Conservation (phyloP, 805 yeast species). For the Wickerhamomyces xylosicus region DNA sequence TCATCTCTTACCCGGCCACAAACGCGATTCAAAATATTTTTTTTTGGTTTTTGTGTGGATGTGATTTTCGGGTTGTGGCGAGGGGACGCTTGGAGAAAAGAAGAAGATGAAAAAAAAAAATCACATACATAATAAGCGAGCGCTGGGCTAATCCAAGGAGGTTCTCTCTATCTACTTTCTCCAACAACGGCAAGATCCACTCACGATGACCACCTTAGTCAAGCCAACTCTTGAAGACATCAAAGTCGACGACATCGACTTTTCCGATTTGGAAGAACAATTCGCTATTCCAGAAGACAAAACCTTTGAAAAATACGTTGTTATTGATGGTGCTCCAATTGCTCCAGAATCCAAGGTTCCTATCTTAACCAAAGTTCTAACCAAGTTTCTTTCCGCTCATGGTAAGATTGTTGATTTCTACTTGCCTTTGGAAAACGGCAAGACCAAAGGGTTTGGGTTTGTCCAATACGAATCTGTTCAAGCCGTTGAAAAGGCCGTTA, state of each 20-base stretch:
- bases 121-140: neutral
- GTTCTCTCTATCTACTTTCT: too few species aligned
- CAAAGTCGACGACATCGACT: conserved; percentile 60
- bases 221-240: conserved; percentile 34
- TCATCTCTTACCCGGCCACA: too few species aligned
- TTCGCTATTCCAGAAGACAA: conserved; percentile 51
- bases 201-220: conserved; percentile 13
- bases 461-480: conserved; percentile 65
- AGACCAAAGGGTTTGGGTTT: conserved; percentile 79
- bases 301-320: conserved; percentile 66
- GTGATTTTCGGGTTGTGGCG: too few species aligned
- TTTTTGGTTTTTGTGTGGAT: too few species aligned
- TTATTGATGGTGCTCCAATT: conserved; percentile 92
- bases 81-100: too few species aligned
- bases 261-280: conserved; percentile 75
- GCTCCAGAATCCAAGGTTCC: conserved; percentile 87
- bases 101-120: conserved; percentile 2
- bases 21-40: too few species aligned
- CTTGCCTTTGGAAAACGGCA: conserved; percentile 74
- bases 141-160: too few species aligned
- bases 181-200: too few species aligned
- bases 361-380: conserved; percentile 73
- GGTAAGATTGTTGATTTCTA: conserved; percentile 72
- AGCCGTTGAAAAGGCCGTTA: conserved; percentile 70
- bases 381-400: conserved; percentile 65